These are phyloP conservation scores for Suhomyces kunorum DNA, from an alignment of 1,139 yeast species.

Conservation along the genomic window DNA sequence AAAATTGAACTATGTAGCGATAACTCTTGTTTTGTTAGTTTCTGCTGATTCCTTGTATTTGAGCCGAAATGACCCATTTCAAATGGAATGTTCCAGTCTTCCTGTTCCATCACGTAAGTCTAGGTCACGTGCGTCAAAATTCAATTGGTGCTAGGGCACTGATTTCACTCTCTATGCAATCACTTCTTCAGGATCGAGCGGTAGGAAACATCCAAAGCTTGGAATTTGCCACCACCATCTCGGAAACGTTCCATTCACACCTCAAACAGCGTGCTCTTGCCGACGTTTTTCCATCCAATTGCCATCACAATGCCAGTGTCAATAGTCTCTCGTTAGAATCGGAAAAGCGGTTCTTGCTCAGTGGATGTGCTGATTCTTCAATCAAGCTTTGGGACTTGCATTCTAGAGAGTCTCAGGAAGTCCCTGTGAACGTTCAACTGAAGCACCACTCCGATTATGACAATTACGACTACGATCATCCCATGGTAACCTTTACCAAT, in stretches of 20 bases:
- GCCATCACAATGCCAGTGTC: slow-evolving; percentile 52
- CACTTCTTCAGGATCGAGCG: slow-evolving; percentile 38
- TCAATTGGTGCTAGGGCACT: neutral
- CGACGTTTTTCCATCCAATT: slow-evolving; percentile 39
- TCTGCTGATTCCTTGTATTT: too few species aligned
- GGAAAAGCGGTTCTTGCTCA: slow-evolving; percentile 53
- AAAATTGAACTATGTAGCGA: too few species aligned
- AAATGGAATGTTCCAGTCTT: too few species aligned
- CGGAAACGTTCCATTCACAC: slow-evolving; percentile 43
- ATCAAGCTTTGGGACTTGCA: slow-evolving; percentile 62
- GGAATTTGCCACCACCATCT: slow-evolving; percentile 40
- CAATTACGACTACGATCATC: slow-evolving; percentile 31
- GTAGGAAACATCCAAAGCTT: slow-evolving; percentile 31
- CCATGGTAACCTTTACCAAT: slow-evolving; percentile 23
- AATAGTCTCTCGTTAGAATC: slow-evolving; percentile 68
- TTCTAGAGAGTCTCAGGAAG: slow-evolving; percentile 21
- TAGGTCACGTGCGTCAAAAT: slow-evolving; percentile 2
- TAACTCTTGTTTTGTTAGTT: too few species aligned
- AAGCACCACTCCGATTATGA: slow-evolving; percentile 17
- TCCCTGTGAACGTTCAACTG: slow-evolving; percentile 12
- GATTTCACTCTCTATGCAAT: slow-evolving; percentile 31
- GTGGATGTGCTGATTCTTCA: slow-evolving; percentile 79
- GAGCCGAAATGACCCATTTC: too few species aligned
- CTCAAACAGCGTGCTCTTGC: slow-evolving; percentile 27
- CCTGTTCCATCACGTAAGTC: neutral